Conservation (phyloP, 176 grass and related monocot species). For the Poa pratensis region DNA sequence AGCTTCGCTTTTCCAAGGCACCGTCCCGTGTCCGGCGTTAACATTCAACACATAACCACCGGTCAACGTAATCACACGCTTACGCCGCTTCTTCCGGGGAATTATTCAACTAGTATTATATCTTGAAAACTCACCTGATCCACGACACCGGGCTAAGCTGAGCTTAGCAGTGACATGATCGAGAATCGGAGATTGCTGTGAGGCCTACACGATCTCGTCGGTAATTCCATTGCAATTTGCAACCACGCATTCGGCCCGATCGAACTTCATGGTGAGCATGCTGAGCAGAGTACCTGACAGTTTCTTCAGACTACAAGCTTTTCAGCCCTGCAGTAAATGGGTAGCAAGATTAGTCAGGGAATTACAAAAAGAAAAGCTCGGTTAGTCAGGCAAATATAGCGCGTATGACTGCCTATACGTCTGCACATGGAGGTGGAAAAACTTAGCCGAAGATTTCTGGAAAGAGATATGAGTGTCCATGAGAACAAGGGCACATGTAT, state of each 20-base stretch:
- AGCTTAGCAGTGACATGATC: conserved; percentile 27
- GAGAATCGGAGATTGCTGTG: background rate
- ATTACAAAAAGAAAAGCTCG: too few relatives aligned
- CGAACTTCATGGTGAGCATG: background rate
- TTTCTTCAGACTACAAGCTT: too few relatives aligned
- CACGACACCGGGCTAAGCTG: conserved; percentile 1
- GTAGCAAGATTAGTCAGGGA: background rate
- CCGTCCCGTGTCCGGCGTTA: conserved; percentile 8
- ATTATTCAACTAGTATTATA: background rate
- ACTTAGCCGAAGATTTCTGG: background rate
- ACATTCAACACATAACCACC: conserved; percentile 1
- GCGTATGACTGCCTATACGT: background rate
- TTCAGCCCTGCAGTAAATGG: background rate
- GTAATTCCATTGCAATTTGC: background rate
- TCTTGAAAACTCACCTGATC: background rate
- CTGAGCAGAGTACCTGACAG: background rate
- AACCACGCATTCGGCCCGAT: background rate
- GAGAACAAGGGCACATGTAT: conserved; percentile 24
- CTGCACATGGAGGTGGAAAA: background rate
- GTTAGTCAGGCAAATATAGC: background rate
- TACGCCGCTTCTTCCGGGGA: conserved; percentile 25
- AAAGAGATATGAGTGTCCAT: background rate
- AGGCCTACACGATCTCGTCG: background rate
- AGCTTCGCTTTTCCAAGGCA: background rate
- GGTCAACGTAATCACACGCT: conserved; percentile 40